Conservation (phyloP, 345 rosid genomes). For the Corymbia maculata region DNA sequence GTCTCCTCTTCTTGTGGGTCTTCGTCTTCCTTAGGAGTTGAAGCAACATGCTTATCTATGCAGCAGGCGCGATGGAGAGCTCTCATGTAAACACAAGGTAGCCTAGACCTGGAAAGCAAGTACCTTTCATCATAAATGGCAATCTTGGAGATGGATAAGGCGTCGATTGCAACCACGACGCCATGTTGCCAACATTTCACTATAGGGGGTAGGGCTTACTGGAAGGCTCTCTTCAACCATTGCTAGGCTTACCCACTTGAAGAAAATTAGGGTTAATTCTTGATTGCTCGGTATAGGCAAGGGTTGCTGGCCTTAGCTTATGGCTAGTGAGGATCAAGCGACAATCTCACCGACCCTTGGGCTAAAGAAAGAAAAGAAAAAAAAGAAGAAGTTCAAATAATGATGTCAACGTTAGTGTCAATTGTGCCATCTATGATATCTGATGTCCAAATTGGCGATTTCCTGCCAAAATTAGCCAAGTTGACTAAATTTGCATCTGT, state of each 20-base stretch:
- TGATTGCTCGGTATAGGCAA: fast-evolving
- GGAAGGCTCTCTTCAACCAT: not conserved
- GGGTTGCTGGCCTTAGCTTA: fast-evolving
- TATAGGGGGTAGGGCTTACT: not conserved
- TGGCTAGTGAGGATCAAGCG: fast-evolving
- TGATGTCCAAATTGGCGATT: fast-evolving
- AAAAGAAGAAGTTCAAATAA: no score
- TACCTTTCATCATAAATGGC: not conserved
- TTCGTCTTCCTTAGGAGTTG: not conserved
- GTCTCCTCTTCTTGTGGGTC: not conserved
- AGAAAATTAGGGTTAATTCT: not conserved
- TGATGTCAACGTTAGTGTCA: fast-evolving
- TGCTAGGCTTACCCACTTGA: not conserved
- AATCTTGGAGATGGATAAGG: not conserved
- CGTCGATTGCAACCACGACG: not conserved
- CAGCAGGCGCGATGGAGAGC: not conserved
- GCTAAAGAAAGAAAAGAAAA: fast-evolving
- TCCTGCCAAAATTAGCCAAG: fast-evolving
- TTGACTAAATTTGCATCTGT: fast-evolving
- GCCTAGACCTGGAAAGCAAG: not conserved
- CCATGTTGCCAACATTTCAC: not conserved
- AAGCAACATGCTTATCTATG: not conserved
- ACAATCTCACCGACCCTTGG: fast-evolving
- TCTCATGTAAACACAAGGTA: fast-evolving
- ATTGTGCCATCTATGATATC: fast-evolving